phyloP scores from a whole-genome alignment of 306 rosid genomes.

The Corylus avellana region DNA sequence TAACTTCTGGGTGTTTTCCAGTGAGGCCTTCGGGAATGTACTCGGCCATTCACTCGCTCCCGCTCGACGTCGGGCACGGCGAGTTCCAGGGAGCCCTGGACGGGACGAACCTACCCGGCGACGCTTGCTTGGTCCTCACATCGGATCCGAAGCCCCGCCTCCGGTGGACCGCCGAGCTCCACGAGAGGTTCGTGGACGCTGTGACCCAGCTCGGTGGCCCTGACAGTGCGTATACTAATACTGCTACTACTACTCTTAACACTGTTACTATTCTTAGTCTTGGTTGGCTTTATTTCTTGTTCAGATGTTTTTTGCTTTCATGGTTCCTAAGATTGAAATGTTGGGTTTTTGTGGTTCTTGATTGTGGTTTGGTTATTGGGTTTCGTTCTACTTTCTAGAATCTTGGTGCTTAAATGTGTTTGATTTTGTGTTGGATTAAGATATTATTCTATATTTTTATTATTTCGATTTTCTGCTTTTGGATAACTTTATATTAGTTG shows the following conservation, averaged over 20 bases:
- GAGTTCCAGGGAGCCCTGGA: slow-evolving; percentile 55
- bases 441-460: background rate
- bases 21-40: slow-evolving; percentile 42
- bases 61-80: slow-evolving; percentile 52
- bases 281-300: background rate
- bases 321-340: background rate
- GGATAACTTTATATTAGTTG: background rate
- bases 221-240: slow-evolving; percentile 44
- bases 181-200: slow-evolving; percentile 64
- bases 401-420: background rate
- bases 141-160: slow-evolving; percentile 66
- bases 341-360: background rate
- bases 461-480: background rate
- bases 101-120: slow-evolving; percentile 55
- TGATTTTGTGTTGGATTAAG: background rate
- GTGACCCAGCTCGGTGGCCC: slow-evolving; percentile 70
- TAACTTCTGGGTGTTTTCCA: slow-evolving; percentile 27
- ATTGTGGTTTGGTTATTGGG: slow-evolving; percentile 1
- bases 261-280: background rate
- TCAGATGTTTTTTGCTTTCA: background rate
- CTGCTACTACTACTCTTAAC: background rate
- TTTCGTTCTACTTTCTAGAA: background rate
- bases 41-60: slow-evolving; percentile 51
- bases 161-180: slow-evolving; percentile 69
- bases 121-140: slow-evolving; percentile 59